Base-by-base conservation (phyloP, 345 rosid species). In the Eucalyptus caleyi region DNA sequence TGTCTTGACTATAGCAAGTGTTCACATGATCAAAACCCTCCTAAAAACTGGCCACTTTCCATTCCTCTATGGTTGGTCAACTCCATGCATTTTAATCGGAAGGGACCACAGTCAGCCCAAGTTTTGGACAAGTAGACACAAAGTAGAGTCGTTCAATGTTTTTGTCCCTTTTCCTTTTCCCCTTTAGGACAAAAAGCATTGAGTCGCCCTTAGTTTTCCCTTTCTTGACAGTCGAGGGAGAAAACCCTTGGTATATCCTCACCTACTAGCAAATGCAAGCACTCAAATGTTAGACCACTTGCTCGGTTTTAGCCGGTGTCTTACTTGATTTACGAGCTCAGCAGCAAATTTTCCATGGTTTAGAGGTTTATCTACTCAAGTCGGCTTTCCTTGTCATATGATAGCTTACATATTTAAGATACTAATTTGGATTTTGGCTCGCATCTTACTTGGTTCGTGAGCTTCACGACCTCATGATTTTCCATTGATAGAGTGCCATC, bases 401-500 rank as follows among this genome's bases (percentile, higher is more conserved):
- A 11, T 40, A 21, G 5, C 13, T 21, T 77, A 11, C 47, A 3
- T 40, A 8, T 37, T 77, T 0, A 77, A 40, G 47, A 7, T 40
- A 77, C 15, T 11, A 0, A 34, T 11, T 21, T 77, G 16, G 8
- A 77, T 40, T 77, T 77, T 42, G 85, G 9, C 47, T 40, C 1
- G 47, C 1, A 1, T 11, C 16, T 77, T 77, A 6, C 30, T 37
- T 40, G 2, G 3, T 42, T 37, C 9, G 11, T 77, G 5, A 23
- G 5, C 6, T 40, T 40, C 30, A 21, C 2, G 1, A 40, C 5
- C 45, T 37, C 6, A 19, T 77, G 27, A 77, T 77, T 77, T 37
- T 0, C 16, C 3, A 37, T 11, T 24, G 24, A 10, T 37, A 1
- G 2, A 21, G 30, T 1, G 0, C 3, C 47, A 4, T 37, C 3